These are phyloP conservation scores for Myriosclerotinia duriaeana DNA, from an alignment of 2,329 filamentous ascomycete species.

Conservation along the genomic window DNA sequence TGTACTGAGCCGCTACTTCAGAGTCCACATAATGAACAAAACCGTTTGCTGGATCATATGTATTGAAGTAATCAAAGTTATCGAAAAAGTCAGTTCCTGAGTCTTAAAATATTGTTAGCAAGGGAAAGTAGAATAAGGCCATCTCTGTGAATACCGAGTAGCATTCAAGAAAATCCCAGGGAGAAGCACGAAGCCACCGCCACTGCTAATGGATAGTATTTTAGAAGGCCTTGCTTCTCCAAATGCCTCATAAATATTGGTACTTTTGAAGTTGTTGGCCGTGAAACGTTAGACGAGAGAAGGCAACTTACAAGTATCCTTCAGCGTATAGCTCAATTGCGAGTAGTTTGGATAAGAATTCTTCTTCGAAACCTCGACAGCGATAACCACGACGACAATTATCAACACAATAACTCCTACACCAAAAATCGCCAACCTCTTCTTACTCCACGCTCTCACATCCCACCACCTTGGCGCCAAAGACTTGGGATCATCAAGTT, in stretches of 20 bases:
- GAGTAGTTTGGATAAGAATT: constrained; percentile 48
- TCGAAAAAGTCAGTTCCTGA: constrained; percentile 46
- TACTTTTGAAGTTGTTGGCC: not conserved
- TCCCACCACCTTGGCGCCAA: constrained; percentile 45
- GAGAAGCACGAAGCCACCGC: not conserved
- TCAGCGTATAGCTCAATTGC: constrained; percentile 43
- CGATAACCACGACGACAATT: constrained; percentile 50
- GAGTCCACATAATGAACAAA: constrained; percentile 48
- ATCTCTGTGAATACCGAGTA: not conserved
- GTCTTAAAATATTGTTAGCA: constrained; percentile 32
- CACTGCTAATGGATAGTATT: not conserved
- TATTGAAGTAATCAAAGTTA: constrained; percentile 48
- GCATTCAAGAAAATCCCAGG: not conserved
- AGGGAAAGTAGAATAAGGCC: not conserved
- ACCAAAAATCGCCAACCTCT: constrained; percentile 49
- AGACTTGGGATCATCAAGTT: constrained; percentile 29
- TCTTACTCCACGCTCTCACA: constrained; percentile 54
- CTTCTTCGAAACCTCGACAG: constrained; percentile 42
- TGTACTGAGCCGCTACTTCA: constrained; percentile 44
- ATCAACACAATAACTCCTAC: constrained; percentile 44
- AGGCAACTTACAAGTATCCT: constrained; percentile 43
- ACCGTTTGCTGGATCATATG: constrained; percentile 46
- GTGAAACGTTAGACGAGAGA: not conserved
- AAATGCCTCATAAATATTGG: not conserved
- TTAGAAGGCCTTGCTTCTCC: not conserved